Base-by-base conservation (phyloP, 2,329 filamentous ascomycete species). In the Colletotrichum brevisporum region DNA sequence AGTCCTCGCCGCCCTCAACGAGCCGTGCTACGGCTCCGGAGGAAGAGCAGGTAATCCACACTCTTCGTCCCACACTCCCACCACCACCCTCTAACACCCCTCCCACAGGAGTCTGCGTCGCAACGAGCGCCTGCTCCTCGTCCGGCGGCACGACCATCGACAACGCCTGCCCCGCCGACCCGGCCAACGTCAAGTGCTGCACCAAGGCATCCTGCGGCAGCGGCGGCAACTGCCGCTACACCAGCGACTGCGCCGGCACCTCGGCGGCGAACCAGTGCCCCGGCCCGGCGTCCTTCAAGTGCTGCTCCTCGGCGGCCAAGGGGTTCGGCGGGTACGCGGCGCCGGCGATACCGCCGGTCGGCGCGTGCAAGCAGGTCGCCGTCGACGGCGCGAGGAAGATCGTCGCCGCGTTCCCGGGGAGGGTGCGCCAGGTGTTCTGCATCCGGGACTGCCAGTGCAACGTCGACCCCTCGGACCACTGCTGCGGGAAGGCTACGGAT, bases 161-260 rank as follows among this genome's bases (percentile, higher is more conserved):
- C 36, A 79, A 79, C 18, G 79, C 76, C 39, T 84, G 83, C 70
- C 81, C 81, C 5, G 71, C 74, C 21, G 81, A 83, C 68, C 69
- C 78, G 2, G 72, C 73, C 64, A 73, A 79, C 74, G 74, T 84
- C 59, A 78, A 79, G 66, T 84, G 82, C 77, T 84, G 82, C 75
- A 79, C 76, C 72, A 83, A 83, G 70, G 68, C 80, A 4, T 59
- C 69, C 2, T 84, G 82, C 71, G 74, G 73, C 50, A 75, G 72
- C 63, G 75, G 76, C 21, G 80, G 80, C 52, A 80, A 80, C 73
- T 83, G 81, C 67, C 77, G 78, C 66, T 83, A 78, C 78, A 62
- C 70, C 2, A 78, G 76, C 36, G 79, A 82, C 74, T 83, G 81
- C 66, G 76, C 69, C 26, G 80, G 79, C 53, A 74, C 70, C 26